phyloP scores from a whole-genome alignment of 2,329 filamentous ascomycete species.

The Alternaria metachromatica region DNA sequence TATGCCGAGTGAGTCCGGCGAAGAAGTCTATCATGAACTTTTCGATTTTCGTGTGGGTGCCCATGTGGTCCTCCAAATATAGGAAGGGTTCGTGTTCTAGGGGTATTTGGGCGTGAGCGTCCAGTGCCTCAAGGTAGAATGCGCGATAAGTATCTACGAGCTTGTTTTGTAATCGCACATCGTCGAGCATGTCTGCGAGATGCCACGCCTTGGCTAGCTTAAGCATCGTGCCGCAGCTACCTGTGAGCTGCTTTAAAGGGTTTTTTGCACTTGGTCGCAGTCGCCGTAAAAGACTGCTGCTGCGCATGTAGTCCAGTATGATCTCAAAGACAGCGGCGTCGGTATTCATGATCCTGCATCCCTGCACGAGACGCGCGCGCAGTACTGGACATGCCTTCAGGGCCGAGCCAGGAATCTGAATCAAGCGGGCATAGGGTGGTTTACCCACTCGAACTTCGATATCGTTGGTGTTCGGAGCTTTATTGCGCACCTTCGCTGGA shows the following conservation, averaged over 20 bases:
- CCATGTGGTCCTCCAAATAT: slow-evolving; percentile 13
- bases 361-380: background rate
- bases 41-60: slow-evolving; percentile 16
- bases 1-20: slow-evolving; percentile 12
- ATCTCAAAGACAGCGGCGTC: slow-evolving; percentile 11
- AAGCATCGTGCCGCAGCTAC: slow-evolving; percentile 7
- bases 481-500: background rate
- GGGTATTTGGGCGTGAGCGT: background rate
- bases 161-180: slow-evolving; percentile 15
- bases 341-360: slow-evolving; percentile 7
- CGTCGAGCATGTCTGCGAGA: slow-evolving; percentile 14
- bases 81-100: slow-evolving; percentile 5
- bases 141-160: slow-evolving; percentile 18
- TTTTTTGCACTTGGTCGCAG: background rate
- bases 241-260: slow-evolving; percentile 9
- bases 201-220: slow-evolving; percentile 24
- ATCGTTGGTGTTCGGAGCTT: background rate
- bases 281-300: background rate
- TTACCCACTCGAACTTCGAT: slow-evolving; percentile 8
- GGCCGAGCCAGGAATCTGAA: background rate
- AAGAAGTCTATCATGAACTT: slow-evolving; percentile 24
- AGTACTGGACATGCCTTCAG: background rate
- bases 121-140: slow-evolving; percentile 4
- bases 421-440: background rate
- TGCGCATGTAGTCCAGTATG: slow-evolving; percentile 4